These are phyloP conservation scores for Podospora pseudoanserina DNA, from an alignment of 495 filamentous ascomycete species.

Conservation along the genomic window DNA sequence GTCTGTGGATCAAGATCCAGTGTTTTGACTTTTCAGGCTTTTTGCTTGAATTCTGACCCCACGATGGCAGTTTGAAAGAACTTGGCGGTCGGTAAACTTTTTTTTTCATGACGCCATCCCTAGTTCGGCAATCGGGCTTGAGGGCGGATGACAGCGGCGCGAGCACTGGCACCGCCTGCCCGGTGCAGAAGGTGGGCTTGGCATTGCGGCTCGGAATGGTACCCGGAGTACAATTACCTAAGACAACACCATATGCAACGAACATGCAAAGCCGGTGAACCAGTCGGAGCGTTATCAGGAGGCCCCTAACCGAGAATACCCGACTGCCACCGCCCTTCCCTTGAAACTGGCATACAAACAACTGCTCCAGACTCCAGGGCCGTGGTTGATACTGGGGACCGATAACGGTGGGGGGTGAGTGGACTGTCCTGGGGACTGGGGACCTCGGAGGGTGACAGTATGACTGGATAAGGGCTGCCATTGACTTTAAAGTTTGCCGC, in stretches of 20 bases:
- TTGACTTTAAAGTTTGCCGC: neutral
- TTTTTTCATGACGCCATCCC: neutral
- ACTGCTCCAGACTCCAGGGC: neutral
- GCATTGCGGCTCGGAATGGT: neutral
- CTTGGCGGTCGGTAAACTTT: conserved; percentile 15
- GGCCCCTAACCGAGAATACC: neutral
- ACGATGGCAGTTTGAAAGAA: neutral
- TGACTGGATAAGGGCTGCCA: neutral
- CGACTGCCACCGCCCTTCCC: neutral
- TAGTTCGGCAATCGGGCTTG: neutral
- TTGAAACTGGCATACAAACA: neutral
- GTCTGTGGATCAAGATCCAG: neutral
- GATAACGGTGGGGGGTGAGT: neutral
- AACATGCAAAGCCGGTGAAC: neutral
- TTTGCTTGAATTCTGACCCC: neutral
- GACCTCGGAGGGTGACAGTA: neutral
- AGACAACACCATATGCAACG: neutral
- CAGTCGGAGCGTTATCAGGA: neutral
- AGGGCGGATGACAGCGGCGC: neutral
- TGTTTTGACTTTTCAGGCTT: neutral
- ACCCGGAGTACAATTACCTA: neutral
- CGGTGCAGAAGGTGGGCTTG: neutral
- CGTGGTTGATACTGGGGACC: neutral
- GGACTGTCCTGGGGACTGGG: too few relatives aligned
- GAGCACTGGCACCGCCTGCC: neutral